Evolutionary conservation across 225 moss, liverwort and hornwort species (phyloP).

Genomic region (Polytrichum commune): DNA sequence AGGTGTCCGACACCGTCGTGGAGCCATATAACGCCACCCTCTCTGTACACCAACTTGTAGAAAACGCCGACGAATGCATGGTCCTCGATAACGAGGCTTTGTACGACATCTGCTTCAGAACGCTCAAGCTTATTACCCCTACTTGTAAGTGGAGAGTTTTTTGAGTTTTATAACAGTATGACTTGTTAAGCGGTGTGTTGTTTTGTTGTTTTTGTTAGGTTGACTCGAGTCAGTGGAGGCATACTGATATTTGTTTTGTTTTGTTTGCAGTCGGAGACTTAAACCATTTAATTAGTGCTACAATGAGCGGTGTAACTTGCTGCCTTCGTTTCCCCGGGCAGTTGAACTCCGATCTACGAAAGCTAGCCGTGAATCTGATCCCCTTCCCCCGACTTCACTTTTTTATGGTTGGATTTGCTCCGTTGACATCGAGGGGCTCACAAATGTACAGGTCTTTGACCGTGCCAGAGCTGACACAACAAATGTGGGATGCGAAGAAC

Average conservation of each 20-base stretch:
- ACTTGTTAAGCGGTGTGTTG: accelerated
- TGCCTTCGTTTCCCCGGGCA: conserved; percentile 45
- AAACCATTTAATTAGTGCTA: conserved; percentile 42
- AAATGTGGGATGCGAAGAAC: conserved; percentile 64
- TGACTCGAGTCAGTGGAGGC: not conserved
- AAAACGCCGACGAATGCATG: conserved; percentile 47
- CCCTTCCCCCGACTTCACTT: conserved; percentile 47
- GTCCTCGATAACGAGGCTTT: conserved; percentile 40
- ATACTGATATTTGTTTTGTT: not conserved
- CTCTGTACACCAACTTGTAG: conserved; percentile 42
- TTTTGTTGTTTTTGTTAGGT: not conserved
- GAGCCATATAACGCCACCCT: conserved; percentile 42
- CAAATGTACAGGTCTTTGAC: conserved; percentile 50
- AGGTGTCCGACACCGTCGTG: conserved; percentile 36
- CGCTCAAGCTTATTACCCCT: conserved; percentile 32
- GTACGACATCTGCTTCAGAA: conserved; percentile 42
- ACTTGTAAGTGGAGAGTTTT: conserved; percentile 21
- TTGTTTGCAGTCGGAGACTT: conserved; percentile 39
- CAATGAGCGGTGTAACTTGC: conserved; percentile 49
- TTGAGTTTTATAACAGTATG: too few species aligned
- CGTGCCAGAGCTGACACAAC: conserved; percentile 48
- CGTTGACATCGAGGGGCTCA: conserved; percentile 38
- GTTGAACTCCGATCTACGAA: conserved; percentile 51
- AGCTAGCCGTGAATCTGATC: conserved; percentile 50
- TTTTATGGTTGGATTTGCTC: conserved; percentile 53